Evolutionary conservation across 257 asterid genomes (phyloP), one percentile per base, ranked within the genome.

Genomic region (Salvia hispanica): DNA sequence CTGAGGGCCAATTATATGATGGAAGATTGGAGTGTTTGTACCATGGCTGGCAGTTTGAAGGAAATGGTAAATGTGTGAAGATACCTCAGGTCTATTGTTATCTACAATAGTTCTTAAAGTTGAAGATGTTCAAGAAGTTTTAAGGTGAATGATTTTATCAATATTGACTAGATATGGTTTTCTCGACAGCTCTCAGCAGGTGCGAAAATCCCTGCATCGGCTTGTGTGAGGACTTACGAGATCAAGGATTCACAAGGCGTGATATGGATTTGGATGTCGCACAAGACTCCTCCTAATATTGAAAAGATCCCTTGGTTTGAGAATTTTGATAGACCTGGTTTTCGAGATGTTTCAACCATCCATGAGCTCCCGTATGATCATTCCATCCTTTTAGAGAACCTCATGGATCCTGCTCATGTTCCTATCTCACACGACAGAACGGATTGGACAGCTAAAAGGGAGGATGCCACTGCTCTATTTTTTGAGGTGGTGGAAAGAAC

Each of bases 341-440:
- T 81, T 64, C 82, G 86, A 4, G 97, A 92, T 55, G 53, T 83
- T 36, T 90, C 98, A 3, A 85, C 96, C 12, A 85, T 70, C 76
- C 98, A 92, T 0, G 98, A 90, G 77, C 98, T 92, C 72, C 97
- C 98, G 0, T 92, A 92, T 39, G 98, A 92, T 72, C 98, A 92
- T 54, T 92, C 98, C 37, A 92, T 92, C 78, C 98, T 92, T 66
- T 74, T 92, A 4, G 98, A 92, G 64, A 92, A 92, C 78, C 98
- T 92, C 70, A 92, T 92, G 98, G 98, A 92, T 61, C 98, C 98
- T 0, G 97, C 98, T 36, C 98, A 92, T 18, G 86, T 90, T 33
- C 98, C 97, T 16, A 92, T 92, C 50, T 92, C 98, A 4, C 98
- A 92, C 7, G 96, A 92, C 65, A 77, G 96, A 72, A 92, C 97